Percentiles rank a stretch among this genome's conserved stretches.
Evolutionary conservation across 345 rosid species (phyloP).

Genomic region (Citrus medica): DNA sequence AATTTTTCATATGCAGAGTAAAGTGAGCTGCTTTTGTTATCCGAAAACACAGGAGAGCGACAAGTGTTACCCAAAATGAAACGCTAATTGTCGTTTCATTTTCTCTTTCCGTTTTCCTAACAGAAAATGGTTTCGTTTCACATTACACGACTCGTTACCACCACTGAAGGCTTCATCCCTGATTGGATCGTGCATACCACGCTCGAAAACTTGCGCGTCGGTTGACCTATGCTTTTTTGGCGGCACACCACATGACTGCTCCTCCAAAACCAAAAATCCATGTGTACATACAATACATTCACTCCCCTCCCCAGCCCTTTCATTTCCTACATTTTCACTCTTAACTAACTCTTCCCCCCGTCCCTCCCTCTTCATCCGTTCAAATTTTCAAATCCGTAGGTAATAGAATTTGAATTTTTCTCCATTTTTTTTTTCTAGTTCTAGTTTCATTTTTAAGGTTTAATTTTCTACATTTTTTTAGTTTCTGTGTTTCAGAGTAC

Average conservation of each 20-base stretch:
- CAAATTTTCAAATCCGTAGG: slow-evolving; percentile 8
- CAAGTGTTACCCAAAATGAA: not conserved
- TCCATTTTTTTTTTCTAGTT: not conserved
- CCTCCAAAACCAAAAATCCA: not conserved
- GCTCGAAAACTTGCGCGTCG: not conserved
- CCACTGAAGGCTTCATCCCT: not conserved
- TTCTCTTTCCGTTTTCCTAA: not conserved
- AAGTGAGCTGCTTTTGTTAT: not conserved
- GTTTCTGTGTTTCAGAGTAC: not conserved
- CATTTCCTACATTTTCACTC: not conserved
- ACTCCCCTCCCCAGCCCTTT: not conserved
- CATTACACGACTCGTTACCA: not conserved
- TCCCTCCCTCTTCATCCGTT: not conserved
- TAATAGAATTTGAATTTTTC: not conserved
- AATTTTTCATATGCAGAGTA: not conserved
- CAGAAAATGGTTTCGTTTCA: not conserved
- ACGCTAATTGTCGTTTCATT: not conserved
- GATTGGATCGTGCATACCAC: slow-evolving; percentile 2
- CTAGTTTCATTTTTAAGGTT: not conserved
- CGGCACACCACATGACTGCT: slow-evolving; percentile 11
- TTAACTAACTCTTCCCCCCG: not conserved
- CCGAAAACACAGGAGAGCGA: not conserved
- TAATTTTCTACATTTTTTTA: not conserved
- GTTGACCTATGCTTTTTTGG: not conserved
- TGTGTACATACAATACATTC: not conserved